Conservation (phyloP, 192 early-diverging fungal species). For the Coemansia sp. region DNA sequence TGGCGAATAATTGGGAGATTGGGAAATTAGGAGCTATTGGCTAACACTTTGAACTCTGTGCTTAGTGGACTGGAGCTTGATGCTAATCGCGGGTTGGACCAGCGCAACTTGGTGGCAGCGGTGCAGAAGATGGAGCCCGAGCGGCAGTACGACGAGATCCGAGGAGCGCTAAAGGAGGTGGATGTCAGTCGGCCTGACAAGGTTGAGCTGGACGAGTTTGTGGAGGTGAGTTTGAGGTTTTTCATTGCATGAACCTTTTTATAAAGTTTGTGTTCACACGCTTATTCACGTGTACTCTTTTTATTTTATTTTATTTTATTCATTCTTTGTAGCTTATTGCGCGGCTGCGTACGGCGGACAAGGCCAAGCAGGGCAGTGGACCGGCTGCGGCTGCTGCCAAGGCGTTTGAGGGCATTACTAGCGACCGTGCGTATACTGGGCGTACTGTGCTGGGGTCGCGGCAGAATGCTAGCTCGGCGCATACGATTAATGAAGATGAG, state of each 20-base stretch:
- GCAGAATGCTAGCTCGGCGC: constrained; percentile 81
- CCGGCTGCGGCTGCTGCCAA: background rate
- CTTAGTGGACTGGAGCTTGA: constrained; percentile 64
- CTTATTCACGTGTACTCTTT: background rate
- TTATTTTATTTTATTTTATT: background rate
- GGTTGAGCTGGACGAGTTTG: constrained; percentile 77
- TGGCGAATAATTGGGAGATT: background rate
- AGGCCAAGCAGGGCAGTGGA: constrained; percentile 5
- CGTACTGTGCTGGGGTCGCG: constrained; percentile 88
- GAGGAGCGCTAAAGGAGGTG: constrained; percentile 65
- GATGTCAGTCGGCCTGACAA: constrained; percentile 64
- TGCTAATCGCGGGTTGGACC: constrained; percentile 65
- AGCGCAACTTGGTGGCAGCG: constrained; percentile 63
- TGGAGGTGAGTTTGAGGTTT: constrained; percentile 58
- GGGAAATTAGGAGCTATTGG: background rate
- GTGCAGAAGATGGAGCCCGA: constrained; percentile 65
- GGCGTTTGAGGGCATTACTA: constrained; percentile 53
- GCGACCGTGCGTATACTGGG: constrained; percentile 57
- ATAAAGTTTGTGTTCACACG: background rate
- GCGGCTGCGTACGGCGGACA: constrained; percentile 35
- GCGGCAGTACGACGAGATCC: constrained; percentile 73
- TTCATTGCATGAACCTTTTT: background rate
- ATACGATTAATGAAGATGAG: constrained; percentile 99
- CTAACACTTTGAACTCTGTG: background rate
- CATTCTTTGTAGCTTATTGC: constrained; percentile 35